Evolutionary conservation across 1,139 yeast species (phyloP), one percentile per base, ranked within the genome.

Genomic region (Debaryomycetaceae sp.): DNA sequence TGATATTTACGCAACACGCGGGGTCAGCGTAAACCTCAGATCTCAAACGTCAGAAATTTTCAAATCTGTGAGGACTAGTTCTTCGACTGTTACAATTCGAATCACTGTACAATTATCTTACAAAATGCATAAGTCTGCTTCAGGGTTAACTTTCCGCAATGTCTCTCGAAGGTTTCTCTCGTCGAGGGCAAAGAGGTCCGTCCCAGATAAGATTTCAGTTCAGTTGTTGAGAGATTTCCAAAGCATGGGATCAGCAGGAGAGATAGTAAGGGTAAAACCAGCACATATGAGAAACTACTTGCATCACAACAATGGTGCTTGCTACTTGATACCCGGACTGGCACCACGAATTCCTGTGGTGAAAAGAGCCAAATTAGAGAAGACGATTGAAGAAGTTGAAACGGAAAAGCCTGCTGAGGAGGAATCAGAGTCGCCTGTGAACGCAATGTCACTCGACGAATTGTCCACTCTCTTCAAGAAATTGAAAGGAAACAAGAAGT

Each of bases 241-340:
- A 35, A 76, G 75, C 8, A 63, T 81, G 46, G 89, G 88, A n/a
- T 69, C 66, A 37, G 62, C 62, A 41, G 97, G 97, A 27, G 86
- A 90, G 66, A 74, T 90, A 39, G 76, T 87, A 24, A 69, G 77
- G 36, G 97, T 89, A n/a, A 76, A 81, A 49, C 88, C 96, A 33
- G 87, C 93, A 14, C 74, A 80, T 48, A 90, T 90, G 97, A 79
- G 93, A 62, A 87, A 87, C 66, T 79, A 70, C 55, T 75, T 90
- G 46, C 89, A 89, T 56, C 78, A 80, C 42, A 58, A 70, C 49
- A 83, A 87, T 54, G 86, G 87, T 40, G 97, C 97, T 3, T 78
- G 80, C 35, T 87, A 86, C 58, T 73, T 86, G 31, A 62, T 78
- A 35, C 68, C 72, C 39, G 78, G 73, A 13, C 69, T 75, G 47